Conservation (phyloP, 2,329 filamentous ascomycete genomes). For the Xylariaceae sp. region DNA sequence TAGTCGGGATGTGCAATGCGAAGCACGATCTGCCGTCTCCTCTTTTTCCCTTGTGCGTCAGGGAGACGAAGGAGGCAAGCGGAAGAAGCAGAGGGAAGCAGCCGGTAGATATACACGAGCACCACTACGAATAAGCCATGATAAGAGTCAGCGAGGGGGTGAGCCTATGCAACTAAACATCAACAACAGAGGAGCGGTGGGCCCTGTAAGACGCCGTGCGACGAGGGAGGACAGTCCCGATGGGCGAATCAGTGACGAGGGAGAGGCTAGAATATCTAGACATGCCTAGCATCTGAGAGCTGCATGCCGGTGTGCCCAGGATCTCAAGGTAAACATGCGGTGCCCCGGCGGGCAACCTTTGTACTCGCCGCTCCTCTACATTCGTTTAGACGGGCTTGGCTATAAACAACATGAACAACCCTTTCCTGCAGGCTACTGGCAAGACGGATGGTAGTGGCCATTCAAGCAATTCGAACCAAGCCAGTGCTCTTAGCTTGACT, state of each 20-base stretch:
- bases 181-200: conserved; percentile 21
- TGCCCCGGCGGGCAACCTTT: neutral
- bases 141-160: conserved; percentile 20
- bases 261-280: neutral
- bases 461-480: no score
- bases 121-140: conserved; percentile 11
- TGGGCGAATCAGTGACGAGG: conserved; percentile 19
- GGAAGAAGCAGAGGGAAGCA: conserved; percentile 22
- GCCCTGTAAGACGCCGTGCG: conserved; percentile 23
- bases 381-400: no score
- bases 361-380: no score
- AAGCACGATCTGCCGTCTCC: conserved; percentile 21
- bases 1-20: conserved; percentile 14
- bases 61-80: conserved; percentile 17
- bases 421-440: no score
- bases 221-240: conserved; percentile 8
- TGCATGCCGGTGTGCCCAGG: neutral
- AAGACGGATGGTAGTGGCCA: no score
- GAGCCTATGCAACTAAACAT: conserved; percentile 18
- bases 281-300: neutral
- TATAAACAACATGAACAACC: no score
- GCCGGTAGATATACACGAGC: conserved; percentile 26
- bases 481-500: no score
- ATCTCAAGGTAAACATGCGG: neutral
- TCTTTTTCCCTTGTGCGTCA: conserved; percentile 19